phyloP scores from a whole-genome alignment of 1,139 yeast genomes.

The Scheffersomyces titani region DNA sequence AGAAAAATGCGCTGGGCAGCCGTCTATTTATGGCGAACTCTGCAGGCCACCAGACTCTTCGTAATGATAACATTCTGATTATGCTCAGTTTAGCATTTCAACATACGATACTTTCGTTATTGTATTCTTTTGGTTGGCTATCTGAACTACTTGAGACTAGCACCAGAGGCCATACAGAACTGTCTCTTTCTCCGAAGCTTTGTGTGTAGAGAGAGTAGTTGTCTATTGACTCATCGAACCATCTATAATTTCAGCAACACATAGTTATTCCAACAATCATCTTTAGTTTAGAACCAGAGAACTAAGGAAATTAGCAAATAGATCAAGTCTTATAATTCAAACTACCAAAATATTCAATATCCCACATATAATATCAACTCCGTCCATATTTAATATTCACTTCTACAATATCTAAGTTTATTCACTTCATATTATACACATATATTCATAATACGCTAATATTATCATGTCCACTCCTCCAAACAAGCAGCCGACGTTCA shows the following conservation, averaged over 20 bases:
- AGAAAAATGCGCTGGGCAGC: background rate
- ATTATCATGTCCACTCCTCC: conserved; percentile 1
- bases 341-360: background rate
- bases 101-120: background rate
- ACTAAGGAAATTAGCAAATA: too few species aligned
- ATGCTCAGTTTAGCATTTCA: background rate
- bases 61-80: background rate
- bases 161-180: background rate
- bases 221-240: background rate
- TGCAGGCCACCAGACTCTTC: background rate
- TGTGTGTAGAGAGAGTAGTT: background rate
- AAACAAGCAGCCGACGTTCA: conserved; percentile 9
- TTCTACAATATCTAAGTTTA: background rate
- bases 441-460: background rate
- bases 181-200: background rate
- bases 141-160: background rate
- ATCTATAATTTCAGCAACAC: background rate
- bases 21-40: background rate
- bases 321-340: background rate
- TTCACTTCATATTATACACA: background rate
- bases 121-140: background rate
- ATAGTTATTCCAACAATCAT: background rate
- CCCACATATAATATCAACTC: too few species aligned
- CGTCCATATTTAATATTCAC: background rate
- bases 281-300: too few species aligned